Percentiles rank a stretch among this genome's conserved stretches.
phyloP scores from a whole-genome alignment of 768 basidiomycete species.

The Boletus vermiculosoides region DNA sequence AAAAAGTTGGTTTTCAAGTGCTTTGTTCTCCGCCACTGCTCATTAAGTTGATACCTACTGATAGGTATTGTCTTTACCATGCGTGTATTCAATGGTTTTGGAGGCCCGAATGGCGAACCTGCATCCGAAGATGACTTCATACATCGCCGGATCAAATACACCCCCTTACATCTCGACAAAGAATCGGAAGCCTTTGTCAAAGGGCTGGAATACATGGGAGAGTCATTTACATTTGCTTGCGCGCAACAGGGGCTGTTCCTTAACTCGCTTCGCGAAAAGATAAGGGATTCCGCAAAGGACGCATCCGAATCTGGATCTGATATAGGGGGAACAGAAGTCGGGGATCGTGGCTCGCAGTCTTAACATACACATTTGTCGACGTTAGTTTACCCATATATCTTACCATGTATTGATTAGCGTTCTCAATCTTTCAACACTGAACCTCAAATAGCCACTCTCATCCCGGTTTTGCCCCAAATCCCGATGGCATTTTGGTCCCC shows the following conservation, averaged over 20 bases:
- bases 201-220: slow-evolving; percentile 58
- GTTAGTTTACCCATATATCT: slow-evolving; percentile 16
- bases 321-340: slow-evolving; percentile 27
- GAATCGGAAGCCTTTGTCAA: slow-evolving; percentile 56
- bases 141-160: slow-evolving; percentile 48
- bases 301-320: slow-evolving; percentile 25
- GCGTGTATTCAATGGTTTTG: slow-evolving; percentile 43
- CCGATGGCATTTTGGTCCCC: slow-evolving; percentile 45
- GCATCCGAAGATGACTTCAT: slow-evolving; percentile 33
- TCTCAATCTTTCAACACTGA: not conserved
- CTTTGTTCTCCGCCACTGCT: not conserved
- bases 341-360: slow-evolving; percentile 15
- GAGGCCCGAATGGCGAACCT: slow-evolving; percentile 31
- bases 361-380: slow-evolving; percentile 1
- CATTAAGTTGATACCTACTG: not conserved
- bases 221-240: slow-evolving; percentile 65
- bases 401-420: slow-evolving; percentile 10
- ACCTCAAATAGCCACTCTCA: slow-evolving; percentile 7
- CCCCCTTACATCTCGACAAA: slow-evolving; percentile 62
- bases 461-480: slow-evolving; percentile 59
- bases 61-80: slow-evolving; percentile 63
- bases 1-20: slow-evolving; percentile 24
- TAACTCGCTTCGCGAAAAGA: slow-evolving; percentile 53
- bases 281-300: slow-evolving; percentile 38
- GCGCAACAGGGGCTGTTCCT: slow-evolving; percentile 69